phyloP scores from a whole-genome alignment of 2,329 filamentous ascomycete species.

The Penicillium sp. region DNA sequence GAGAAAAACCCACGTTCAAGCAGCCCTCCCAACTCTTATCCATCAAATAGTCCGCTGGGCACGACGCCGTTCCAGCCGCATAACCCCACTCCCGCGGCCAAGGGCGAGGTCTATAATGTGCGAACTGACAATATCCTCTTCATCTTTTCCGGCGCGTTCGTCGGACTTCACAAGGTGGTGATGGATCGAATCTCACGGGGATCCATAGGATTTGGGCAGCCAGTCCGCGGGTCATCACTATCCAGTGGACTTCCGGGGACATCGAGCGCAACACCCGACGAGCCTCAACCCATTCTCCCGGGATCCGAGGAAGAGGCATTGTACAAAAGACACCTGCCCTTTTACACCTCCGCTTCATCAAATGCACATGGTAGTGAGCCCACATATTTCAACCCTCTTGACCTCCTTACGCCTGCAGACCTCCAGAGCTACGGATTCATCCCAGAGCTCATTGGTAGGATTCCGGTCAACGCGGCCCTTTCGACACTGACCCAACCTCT shows the following conservation, averaged over 20 bases:
- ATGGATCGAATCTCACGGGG: constrained; percentile 79
- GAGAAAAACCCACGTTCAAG: constrained; percentile 39
- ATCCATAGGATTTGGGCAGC: constrained; percentile 86
- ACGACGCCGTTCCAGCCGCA: constrained; percentile 27
- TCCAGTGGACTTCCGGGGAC: constrained; percentile 22
- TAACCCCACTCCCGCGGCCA: constrained; percentile 34
- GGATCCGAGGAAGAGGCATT: constrained; percentile 60
- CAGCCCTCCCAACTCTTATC: constrained; percentile 35
- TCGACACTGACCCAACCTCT: constrained; percentile 63
- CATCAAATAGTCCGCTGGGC: constrained; percentile 34
- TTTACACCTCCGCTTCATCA: constrained; percentile 52
- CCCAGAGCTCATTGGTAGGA: constrained; percentile 88
- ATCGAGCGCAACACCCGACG: constrained; percentile 21
- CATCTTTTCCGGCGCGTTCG: constrained; percentile 92
- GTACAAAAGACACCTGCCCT: constrained; percentile 55
- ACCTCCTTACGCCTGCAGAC: constrained; percentile 68
- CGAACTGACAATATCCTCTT: constrained; percentile 96
- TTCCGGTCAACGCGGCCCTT: constrained; percentile 83
- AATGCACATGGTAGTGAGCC: constrained; percentile 37
- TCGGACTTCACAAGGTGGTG: constrained; percentile 81
- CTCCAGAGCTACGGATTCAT: constrained; percentile 86
- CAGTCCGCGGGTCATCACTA: constrained; percentile 54
- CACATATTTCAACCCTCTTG: constrained; percentile 54
- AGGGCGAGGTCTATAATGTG: constrained; percentile 62
- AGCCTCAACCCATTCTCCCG: constrained; percentile 49